Conservation (phyloP, 2,329 filamentous ascomycete species). For the Ophiostoma ips region DNA sequence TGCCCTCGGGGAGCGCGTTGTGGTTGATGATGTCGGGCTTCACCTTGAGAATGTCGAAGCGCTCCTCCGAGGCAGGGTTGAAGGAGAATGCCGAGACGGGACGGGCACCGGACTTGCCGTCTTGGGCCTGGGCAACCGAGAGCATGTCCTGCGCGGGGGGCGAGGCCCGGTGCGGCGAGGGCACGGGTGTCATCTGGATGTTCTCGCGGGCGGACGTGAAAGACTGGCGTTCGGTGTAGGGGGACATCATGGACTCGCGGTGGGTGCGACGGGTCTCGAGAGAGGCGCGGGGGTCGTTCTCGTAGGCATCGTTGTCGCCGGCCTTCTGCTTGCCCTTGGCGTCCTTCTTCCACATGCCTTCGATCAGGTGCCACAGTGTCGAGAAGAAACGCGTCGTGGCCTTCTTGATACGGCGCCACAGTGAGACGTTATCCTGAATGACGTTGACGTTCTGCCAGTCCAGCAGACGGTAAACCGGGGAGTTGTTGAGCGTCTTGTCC, state of each 20-base stretch:
- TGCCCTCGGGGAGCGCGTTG: constrained; percentile 47
- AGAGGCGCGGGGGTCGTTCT: constrained; percentile 50
- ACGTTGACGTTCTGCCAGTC: constrained; percentile 93
- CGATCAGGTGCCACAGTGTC: constrained; percentile 35
- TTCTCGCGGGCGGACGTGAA: constrained; percentile 47
- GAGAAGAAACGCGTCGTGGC: constrained; percentile 51
- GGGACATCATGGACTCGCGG: constrained; percentile 39
- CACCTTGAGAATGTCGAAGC: constrained; percentile 27
- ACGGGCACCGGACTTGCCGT: constrained; percentile 20
- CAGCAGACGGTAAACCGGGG: constrained; percentile 76
- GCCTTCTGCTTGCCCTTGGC: constrained; percentile 35
- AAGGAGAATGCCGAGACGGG: constrained; percentile 22
- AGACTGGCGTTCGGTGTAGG: constrained; percentile 32
- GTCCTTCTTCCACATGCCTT: constrained; percentile 36
- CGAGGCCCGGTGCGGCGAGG: constrained; percentile 43
- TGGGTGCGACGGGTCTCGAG: constrained; percentile 45
- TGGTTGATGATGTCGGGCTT: constrained; percentile 58
- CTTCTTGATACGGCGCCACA: constrained; percentile 88
- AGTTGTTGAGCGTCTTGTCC: constrained; percentile 92
- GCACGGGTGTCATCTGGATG: constrained; percentile 93
- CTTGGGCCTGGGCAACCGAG: constrained; percentile 26
- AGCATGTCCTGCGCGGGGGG: constrained; percentile 21
- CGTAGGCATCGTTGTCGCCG: constrained; percentile 28
- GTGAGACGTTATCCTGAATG: constrained; percentile 67
- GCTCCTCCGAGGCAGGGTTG: constrained; percentile 20